Percentiles rank a stretch among this genome's conserved stretches.
phyloP scores from a whole-genome alignment of 106 monocot genomes.

The Posidonia australis region DNA sequence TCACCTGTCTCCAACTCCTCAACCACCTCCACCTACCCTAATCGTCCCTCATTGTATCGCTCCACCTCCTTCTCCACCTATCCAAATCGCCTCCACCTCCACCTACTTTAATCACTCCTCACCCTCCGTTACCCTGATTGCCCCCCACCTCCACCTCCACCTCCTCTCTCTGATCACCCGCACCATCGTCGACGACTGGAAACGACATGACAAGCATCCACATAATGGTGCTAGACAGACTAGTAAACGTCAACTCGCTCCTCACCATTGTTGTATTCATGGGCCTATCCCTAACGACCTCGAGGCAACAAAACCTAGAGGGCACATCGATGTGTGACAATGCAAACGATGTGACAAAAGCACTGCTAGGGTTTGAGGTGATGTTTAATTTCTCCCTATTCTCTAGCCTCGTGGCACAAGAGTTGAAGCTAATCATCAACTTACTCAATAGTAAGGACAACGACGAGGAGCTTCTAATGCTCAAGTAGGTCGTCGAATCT shows the following conservation, averaged over 20 bases:
- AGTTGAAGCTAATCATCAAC: constrained; percentile 23
- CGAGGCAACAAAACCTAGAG: constrained; percentile 15
- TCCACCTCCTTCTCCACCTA: no score
- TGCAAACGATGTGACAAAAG: constrained; percentile 9
- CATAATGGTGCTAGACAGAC: constrained; percentile 20
- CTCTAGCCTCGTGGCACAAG: constrained; percentile 31
- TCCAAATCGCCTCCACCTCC: no score
- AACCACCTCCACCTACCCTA: no score
- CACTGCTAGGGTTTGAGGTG: constrained; percentile 21
- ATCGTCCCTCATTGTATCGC: no score
- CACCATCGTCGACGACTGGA: background rate
- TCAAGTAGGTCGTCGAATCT: no score
- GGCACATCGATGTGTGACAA: constrained; percentile 17
- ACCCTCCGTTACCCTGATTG: no score
- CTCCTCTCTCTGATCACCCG: no score
- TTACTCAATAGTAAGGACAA: constrained; percentile 29
- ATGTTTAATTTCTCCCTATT: constrained; percentile 30
- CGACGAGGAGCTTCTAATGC: no score
- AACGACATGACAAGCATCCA: constrained; percentile 17
- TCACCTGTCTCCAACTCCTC: no score
- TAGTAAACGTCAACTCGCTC: constrained; percentile 29
- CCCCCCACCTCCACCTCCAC: no score
- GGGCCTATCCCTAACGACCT: constrained; percentile 20
- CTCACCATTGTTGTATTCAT: constrained; percentile 29
- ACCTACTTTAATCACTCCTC: no score